phyloP scores from a whole-genome alignment of 164 flowering plant species.

The Brasenia schreberi region DNA sequence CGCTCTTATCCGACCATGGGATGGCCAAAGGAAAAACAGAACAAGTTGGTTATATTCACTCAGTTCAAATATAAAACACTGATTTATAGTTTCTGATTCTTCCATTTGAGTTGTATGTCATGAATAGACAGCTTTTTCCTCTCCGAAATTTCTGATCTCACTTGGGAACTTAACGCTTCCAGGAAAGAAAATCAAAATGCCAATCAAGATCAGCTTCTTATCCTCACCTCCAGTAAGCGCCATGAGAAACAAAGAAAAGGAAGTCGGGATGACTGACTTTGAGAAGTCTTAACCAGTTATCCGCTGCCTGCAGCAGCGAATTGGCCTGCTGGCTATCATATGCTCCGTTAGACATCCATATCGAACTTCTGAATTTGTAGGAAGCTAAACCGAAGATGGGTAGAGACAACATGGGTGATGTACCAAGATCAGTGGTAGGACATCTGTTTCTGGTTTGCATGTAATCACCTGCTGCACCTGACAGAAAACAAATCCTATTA shows the following conservation, averaged over 20 bases:
- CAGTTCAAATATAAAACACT: not conserved
- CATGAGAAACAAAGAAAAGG: constrained; percentile 40
- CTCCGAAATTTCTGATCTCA: not conserved
- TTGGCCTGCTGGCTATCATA: constrained; percentile 33
- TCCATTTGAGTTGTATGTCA: not conserved
- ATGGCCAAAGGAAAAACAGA: not conserved
- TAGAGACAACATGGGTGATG: constrained; percentile 28
- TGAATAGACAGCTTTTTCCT: not conserved
- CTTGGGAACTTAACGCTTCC: not conserved
- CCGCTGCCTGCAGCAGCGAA: constrained; percentile 41
- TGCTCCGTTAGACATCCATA: constrained; percentile 29
- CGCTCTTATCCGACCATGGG: not conserved
- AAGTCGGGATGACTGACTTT: constrained; percentile 53
- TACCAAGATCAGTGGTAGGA: constrained; percentile 3
- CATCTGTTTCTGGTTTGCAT: not conserved
- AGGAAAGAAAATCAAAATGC: not conserved
- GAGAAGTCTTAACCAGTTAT: constrained; percentile 35
- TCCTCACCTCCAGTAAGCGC: constrained; percentile 23
- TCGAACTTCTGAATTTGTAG: constrained; percentile 48
- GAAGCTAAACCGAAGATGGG: constrained; percentile 77
- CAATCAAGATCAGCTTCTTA: not conserved
- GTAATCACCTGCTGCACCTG: not conserved
- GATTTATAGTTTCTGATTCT: not conserved
- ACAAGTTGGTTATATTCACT: not conserved
- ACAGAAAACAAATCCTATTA: not conserved